A percentile compares a stretch with the other conserved stretches of the same genome.
These are phyloP conservation scores for Microbotryum lychnidis-dioicae DNA, from an alignment of 1,284 basidiomycete species.

Conservation along the genomic window DNA sequence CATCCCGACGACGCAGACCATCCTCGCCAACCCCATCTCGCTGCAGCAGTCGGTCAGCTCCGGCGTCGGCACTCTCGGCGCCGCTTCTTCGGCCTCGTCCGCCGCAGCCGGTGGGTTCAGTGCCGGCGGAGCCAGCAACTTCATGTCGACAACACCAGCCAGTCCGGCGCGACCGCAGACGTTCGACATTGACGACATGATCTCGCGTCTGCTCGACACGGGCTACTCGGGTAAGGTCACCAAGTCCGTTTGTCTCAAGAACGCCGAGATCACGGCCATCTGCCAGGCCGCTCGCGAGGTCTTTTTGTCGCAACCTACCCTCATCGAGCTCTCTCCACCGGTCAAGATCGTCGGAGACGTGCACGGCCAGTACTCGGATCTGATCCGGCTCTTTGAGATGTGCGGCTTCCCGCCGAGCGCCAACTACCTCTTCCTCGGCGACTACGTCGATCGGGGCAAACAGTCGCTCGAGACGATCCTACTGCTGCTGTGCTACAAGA, in stretches of 20 bases:
- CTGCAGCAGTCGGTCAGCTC: constrained; percentile 9
- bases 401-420: constrained; percentile 95
- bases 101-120: not conserved
- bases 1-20: constrained; percentile 42
- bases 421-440: constrained; percentile 80
- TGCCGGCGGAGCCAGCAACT: too few species aligned
- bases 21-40: constrained; percentile 38
- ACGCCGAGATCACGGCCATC: constrained; percentile 88
- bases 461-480: constrained; percentile 97
- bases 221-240: constrained; percentile 92
- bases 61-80: too few species aligned
- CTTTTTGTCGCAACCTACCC: constrained; percentile 90
- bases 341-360: constrained; percentile 99
- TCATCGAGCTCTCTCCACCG: constrained; percentile 94
- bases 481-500: constrained; percentile 94
- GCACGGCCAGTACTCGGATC: constrained; percentile 89
- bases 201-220: constrained; percentile 87
- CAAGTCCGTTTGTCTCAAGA: constrained; percentile 93
- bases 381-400: constrained; percentile 98
- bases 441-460: constrained; percentile 84
- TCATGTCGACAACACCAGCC: not conserved
- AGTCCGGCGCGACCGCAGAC: constrained; percentile 37
- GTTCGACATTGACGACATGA: constrained; percentile 98
- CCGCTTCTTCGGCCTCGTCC: not conserved
- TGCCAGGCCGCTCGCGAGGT: constrained; percentile 96